Evolutionary conservation across 179 eudicot genomes (phyloP).

Genomic region (Monotropa hypopitys): DNA sequence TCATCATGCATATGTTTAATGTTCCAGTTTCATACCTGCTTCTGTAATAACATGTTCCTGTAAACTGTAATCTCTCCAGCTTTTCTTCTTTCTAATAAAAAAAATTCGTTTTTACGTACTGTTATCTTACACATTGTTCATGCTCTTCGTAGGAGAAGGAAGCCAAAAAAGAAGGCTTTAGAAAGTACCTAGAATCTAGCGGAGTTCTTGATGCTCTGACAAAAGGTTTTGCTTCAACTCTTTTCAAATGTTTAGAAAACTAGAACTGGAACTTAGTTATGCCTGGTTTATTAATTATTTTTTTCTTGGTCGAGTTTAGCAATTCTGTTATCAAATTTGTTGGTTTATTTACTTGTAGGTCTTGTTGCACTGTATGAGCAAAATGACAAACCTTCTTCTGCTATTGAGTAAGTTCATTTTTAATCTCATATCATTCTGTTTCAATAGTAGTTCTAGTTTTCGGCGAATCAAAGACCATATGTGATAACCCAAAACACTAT

Average conservation of each 20-base stretch:
- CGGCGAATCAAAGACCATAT: not conserved
- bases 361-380: constrained; percentile 91
- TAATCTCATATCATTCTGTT: not conserved
- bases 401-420: constrained; percentile 71
- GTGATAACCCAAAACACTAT: not conserved
- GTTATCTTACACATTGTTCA: no score
- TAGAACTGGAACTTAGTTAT: not conserved
- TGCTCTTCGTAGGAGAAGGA: constrained; percentile 62
- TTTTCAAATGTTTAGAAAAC: not conserved
- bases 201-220: constrained; percentile 84
- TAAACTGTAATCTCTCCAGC: no score
- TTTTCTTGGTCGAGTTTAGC: not conserved
- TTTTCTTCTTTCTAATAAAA: no score
- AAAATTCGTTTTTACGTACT: no score
- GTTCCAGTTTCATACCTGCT: no score
- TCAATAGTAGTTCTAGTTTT: not conserved
- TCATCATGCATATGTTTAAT: no score
- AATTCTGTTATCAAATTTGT: not conserved
- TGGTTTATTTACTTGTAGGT: constrained; percentile 26
- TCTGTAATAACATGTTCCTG: no score
- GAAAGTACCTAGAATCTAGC: constrained; percentile 77
- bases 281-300: not conserved
- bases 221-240: constrained; percentile 36
- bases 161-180: constrained; percentile 89
- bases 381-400: constrained; percentile 68